These are phyloP conservation scores for Irpex lacteus DNA, from an alignment of 1,284 basidiomycete genomes.

Conservation along the genomic window DNA sequence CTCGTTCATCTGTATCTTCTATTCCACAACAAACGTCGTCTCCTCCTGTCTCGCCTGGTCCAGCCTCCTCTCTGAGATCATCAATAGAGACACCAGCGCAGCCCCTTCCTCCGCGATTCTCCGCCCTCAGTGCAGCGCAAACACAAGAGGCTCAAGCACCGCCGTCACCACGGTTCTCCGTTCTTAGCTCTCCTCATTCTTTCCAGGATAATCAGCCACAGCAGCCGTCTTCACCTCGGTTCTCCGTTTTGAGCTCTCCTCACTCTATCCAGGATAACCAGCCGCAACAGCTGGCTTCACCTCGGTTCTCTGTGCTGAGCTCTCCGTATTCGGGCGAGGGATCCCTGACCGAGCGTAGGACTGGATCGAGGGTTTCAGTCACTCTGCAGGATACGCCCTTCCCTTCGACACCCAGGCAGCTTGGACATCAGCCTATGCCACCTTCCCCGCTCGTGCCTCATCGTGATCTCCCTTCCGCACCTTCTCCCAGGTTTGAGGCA, in stretches of 20 bases:
- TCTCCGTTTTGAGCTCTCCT: neutral
- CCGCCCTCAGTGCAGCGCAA: neutral
- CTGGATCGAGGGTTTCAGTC: constrained; percentile 8
- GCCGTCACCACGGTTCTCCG: neutral
- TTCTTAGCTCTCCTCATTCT: neutral
- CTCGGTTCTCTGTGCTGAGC: constrained; percentile 38
- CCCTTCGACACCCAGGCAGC: constrained; percentile 1
- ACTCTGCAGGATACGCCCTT: constrained; percentile 4
- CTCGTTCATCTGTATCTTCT: neutral
- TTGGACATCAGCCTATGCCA: constrained; percentile 3
- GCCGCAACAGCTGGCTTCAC: constrained; percentile 26
- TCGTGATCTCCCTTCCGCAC: constrained; percentile 1
- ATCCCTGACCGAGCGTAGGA: neutral
- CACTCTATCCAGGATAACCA: neutral
- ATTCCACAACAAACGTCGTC: constrained; percentile 1
- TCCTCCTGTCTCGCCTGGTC: constrained; percentile 6
- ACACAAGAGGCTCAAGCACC: neutral
- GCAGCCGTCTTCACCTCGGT: constrained; percentile 27
- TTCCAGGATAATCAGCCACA: constrained; percentile 4
- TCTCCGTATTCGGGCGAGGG: constrained; percentile 38
- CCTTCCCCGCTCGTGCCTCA: constrained; percentile 3
- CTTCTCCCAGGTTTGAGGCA: constrained; percentile 9
- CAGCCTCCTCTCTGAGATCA: neutral
- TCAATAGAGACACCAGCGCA: neutral
- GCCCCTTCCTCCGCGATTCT: neutral